Conservation (phyloP, 352 stramenopile genomes). For the Chrysophaeum taylorii region DNA sequence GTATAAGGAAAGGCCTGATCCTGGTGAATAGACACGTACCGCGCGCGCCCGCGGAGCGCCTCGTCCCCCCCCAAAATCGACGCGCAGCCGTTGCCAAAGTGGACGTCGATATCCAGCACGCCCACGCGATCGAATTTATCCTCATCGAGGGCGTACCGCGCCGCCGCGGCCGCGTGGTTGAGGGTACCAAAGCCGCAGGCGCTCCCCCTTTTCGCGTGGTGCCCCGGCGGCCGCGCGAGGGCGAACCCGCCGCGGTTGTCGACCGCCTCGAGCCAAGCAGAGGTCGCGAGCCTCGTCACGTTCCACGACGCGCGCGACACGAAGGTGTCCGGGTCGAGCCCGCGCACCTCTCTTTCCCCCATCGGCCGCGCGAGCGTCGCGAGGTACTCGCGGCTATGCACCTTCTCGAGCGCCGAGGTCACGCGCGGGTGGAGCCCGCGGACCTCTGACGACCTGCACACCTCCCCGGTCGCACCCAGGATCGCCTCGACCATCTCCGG, state of each 20-base stretch:
- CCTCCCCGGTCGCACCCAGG: background rate
- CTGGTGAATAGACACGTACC: constrained; percentile 38
- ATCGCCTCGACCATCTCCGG: background rate
- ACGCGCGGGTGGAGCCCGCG: background rate
- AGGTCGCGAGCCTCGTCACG: background rate
- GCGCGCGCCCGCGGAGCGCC: constrained; percentile 21
- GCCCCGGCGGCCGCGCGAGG: constrained; percentile 63
- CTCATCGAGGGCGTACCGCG: constrained; percentile 14
- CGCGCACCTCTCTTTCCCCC: background rate
- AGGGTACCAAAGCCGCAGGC: constrained; percentile 49
- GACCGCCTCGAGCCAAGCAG: background rate
- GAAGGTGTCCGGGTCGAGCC: background rate
- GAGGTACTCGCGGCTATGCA: background rate
- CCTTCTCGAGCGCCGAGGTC: background rate
- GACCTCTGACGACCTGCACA: background rate
- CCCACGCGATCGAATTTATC: constrained; percentile 33
- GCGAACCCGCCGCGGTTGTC: constrained; percentile 46
- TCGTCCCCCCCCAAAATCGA: constrained; percentile 46
- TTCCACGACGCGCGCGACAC: background rate
- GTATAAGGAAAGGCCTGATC: constrained; percentile 4
- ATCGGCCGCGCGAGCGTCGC: background rate
- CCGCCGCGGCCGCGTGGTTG: constrained; percentile 56
- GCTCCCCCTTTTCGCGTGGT: constrained; percentile 53
- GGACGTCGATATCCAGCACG: constrained; percentile 58
- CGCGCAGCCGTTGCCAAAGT: constrained; percentile 58